These are phyloP conservation scores for Diaporthe amygdali DNA, from an alignment of 2,329 filamentous ascomycete species.

Conservation along the genomic window DNA sequence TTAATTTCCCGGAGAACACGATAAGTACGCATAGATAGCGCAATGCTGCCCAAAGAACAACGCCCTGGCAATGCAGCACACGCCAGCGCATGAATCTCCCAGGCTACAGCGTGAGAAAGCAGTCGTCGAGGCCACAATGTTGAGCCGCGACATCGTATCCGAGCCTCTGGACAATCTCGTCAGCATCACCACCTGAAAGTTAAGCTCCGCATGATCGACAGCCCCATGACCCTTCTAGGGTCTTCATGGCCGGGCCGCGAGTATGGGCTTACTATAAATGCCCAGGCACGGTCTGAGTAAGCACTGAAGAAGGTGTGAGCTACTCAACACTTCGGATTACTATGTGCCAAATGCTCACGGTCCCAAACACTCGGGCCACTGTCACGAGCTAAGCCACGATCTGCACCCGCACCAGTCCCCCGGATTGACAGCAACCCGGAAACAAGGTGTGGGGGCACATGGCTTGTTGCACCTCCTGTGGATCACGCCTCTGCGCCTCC, in stretches of 20 bases:
- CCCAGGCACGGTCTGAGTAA: slow-evolving; percentile 13
- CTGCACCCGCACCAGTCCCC: slow-evolving; percentile 9
- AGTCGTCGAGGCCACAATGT: background rate
- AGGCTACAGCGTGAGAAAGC: background rate
- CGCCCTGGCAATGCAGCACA: background rate
- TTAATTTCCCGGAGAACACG: background rate
- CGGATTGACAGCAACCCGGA: background rate
- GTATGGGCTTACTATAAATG: background rate
- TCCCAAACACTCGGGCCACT: slow-evolving; percentile 3
- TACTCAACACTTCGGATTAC: background rate
- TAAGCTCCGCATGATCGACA: background rate
- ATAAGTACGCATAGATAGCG: background rate
- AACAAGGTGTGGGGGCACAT: background rate
- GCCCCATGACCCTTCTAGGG: background rate
- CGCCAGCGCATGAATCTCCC: background rate
- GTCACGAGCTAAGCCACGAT: background rate
- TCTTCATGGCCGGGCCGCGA: background rate
- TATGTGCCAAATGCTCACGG: slow-evolving; percentile 1
- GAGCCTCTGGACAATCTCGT: background rate
- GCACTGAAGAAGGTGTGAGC: background rate
- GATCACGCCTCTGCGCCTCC: background rate
- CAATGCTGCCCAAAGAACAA: background rate
- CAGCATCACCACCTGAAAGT: background rate
- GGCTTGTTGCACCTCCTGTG: background rate
- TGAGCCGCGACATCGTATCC: background rate